Evolutionary conservation across 1,284 basidiomycete species (phyloP).

Genomic region (Trichosporon coremiiforme): DNA sequence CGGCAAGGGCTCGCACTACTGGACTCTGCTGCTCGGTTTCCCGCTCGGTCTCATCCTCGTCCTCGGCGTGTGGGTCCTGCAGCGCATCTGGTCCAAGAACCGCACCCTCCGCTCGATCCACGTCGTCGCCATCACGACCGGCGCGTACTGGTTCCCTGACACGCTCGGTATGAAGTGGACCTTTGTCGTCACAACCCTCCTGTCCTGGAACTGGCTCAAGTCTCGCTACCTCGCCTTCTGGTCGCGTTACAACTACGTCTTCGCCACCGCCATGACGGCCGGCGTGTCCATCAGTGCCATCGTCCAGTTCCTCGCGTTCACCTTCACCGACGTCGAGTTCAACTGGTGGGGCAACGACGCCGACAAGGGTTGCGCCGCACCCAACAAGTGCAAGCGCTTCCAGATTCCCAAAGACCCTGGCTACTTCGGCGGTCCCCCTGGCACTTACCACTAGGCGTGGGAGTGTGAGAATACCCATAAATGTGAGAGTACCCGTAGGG

Average conservation of each 20-base stretch:
- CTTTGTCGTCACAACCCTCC: slow-evolving; percentile 18
- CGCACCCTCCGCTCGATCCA: slow-evolving; percentile 23
- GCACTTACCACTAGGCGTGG: slow-evolving; percentile 8
- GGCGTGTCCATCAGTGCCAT: slow-evolving; percentile 66
- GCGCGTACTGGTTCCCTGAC: slow-evolving; percentile 27
- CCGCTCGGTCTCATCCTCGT: slow-evolving; percentile 70
- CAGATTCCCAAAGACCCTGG: slow-evolving; percentile 4
- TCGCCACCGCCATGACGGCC: slow-evolving; percentile 70
- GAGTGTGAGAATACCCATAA: too few species aligned
- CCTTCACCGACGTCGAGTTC: slow-evolving; percentile 36
- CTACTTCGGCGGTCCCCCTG: not conserved
- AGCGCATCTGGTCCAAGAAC: slow-evolving; percentile 19
- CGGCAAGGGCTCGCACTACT: slow-evolving; percentile 65
- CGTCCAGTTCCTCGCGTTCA: slow-evolving; percentile 67
- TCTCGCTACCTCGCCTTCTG: slow-evolving; percentile 50
- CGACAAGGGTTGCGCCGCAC: slow-evolving; percentile 29
- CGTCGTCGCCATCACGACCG: slow-evolving; percentile 24
- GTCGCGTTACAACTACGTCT: slow-evolving; percentile 72
- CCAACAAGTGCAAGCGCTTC: slow-evolving; percentile 1
- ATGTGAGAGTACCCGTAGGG: too few species aligned
- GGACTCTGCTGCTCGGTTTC: slow-evolving; percentile 67
- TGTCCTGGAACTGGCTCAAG: slow-evolving; percentile 41
- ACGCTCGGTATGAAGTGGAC: slow-evolving; percentile 22
- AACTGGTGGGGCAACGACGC: slow-evolving; percentile 70
- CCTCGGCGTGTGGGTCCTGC: slow-evolving; percentile 24